Percentiles rank a stretch among this genome's conserved stretches.
phyloP scores from a whole-genome alignment of 2,329 filamentous ascomycete genomes.

The Penicillium sp. region DNA sequence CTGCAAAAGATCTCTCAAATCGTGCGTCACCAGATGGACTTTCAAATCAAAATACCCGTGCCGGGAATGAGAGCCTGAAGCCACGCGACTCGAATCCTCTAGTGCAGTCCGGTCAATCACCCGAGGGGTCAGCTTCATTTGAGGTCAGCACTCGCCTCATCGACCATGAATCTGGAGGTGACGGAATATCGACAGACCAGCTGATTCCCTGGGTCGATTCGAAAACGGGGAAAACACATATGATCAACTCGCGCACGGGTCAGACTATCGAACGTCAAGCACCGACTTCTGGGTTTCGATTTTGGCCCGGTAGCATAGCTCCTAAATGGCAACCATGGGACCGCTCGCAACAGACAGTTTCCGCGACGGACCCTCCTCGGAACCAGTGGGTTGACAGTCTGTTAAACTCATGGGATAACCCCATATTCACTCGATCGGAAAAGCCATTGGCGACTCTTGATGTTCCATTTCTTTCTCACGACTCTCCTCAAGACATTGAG shows the following conservation, averaged over 20 bases:
- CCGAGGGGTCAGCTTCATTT: neutral
- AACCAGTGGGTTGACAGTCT: constrained; percentile 58
- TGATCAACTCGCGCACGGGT: constrained; percentile 34
- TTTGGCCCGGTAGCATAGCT: constrained; percentile 18
- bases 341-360: constrained; percentile 13
- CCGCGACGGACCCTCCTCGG: constrained; percentile 1
- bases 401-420: constrained; percentile 66
- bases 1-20: constrained; percentile 20
- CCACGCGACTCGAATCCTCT: neutral
- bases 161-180: neutral
- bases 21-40: neutral
- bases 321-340: constrained; percentile 3
- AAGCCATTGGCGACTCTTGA: constrained; percentile 39
- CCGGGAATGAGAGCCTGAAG: neutral
- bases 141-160: neutral
- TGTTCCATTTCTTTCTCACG: constrained; percentile 17
- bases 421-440: constrained; percentile 59
- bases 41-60: neutral
- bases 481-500: constrained; percentile 22
- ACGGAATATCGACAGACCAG: constrained; percentile 7
- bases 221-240: constrained; percentile 40
- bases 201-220: constrained; percentile 57
- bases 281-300: constrained; percentile 7
- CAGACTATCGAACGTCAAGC: constrained; percentile 23
- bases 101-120: neutral